Conservation (phyloP, 2,329 filamentous ascomycete species). For the Fusarium poae region DNA sequence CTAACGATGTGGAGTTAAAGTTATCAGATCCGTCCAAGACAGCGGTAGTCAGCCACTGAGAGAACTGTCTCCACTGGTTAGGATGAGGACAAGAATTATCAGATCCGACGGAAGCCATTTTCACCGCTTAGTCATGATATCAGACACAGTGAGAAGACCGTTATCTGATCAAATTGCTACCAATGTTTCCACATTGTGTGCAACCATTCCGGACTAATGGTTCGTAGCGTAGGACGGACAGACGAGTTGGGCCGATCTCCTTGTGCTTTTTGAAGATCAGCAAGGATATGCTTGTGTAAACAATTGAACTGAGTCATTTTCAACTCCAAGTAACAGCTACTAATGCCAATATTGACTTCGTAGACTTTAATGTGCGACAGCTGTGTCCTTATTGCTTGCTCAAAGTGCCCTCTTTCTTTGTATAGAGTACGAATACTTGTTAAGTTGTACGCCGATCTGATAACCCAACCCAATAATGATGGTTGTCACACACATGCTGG, state of each 20-base stretch:
- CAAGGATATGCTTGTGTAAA: neutral
- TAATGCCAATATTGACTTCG: neutral
- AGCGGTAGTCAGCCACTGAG: conserved; percentile 28
- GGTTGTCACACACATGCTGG: conserved; percentile 1
- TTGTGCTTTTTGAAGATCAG: neutral
- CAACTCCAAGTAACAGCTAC: neutral
- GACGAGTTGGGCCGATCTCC: neutral
- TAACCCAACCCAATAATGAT: conserved; percentile 16
- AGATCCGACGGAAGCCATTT: conserved; percentile 9
- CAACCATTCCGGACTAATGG: conserved; percentile 13
- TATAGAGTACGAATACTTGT: neutral
- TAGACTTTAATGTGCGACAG: neutral
- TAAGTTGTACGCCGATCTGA: conserved; percentile 31
- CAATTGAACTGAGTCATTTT: conserved; percentile 27
- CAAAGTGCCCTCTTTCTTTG: neutral
- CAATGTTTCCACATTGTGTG: conserved; percentile 1
- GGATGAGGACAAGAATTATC: conserved; percentile 10
- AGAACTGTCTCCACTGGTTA: conserved; percentile 5
- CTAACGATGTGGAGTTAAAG: conserved; percentile 47
- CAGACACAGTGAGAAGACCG: conserved; percentile 23
- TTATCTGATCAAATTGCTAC: conserved; percentile 36
- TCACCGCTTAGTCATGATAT: conserved; percentile 15
- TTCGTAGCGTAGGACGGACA: neutral
- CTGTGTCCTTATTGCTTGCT: neutral
- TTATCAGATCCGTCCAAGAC: conserved; percentile 51